Evolutionary conservation across 2,329 filamentous ascomycete genomes (phyloP).

Genomic region (Aschersonia sp.): DNA sequence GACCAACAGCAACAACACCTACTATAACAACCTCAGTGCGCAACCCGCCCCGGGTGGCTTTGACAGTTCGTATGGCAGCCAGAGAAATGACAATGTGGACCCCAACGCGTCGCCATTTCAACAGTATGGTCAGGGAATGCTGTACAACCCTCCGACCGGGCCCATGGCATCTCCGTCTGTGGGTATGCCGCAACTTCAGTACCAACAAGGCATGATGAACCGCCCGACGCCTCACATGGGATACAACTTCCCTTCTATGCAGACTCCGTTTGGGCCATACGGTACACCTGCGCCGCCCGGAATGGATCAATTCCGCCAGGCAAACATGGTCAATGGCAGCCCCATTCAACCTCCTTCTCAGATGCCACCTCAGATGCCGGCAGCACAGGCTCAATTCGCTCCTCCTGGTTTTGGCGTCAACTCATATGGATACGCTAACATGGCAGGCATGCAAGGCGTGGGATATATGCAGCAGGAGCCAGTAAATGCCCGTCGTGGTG

Average conservation of each 20-base stretch:
- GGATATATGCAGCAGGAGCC: constrained; percentile 40
- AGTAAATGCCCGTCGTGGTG: constrained; percentile 35
- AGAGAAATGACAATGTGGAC: constrained; percentile 39
- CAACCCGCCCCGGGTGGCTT: constrained; percentile 25
- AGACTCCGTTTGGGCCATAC: constrained; percentile 39
- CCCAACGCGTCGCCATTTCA: constrained; percentile 33
- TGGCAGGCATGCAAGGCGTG: constrained; percentile 32
- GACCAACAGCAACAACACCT: constrained; percentile 27
- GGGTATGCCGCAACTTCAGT: constrained; percentile 41
- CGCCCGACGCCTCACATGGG: constrained; percentile 38
- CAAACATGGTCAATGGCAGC: constrained; percentile 34
- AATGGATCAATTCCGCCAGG: constrained; percentile 41
- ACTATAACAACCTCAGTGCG: constrained; percentile 35
- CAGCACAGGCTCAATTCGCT: constrained; percentile 27
- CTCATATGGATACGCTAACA: constrained; percentile 27
- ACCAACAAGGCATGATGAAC: constrained; percentile 43
- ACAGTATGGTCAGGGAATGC: constrained; percentile 32
- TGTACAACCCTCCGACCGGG: constrained; percentile 33
- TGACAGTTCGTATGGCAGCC: constrained; percentile 36
- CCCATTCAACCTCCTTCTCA: constrained; percentile 31
- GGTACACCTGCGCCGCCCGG: constrained; percentile 27
- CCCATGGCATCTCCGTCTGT: constrained; percentile 28
- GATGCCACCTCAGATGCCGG: constrained; percentile 24
- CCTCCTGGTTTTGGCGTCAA: constrained; percentile 36
- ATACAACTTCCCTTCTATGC: constrained; percentile 43